Base-by-base conservation (phyloP, 2,329 filamentous ascomycete species). In the Curvularia verruculosa region DNA sequence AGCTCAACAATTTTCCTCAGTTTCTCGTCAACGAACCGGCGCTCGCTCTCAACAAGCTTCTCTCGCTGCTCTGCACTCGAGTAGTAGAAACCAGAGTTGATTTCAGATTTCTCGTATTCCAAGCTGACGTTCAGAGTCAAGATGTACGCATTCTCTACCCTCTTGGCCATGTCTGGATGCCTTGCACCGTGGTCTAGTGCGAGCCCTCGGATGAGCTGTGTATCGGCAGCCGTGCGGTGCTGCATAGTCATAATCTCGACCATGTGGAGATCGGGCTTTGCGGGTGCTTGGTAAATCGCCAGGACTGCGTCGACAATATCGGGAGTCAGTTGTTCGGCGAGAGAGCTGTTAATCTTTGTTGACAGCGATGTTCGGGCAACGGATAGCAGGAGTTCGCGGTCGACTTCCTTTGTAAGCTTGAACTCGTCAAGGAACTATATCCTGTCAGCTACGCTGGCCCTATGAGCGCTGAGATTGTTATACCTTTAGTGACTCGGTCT, bases 231-330 rank as follows among this genome's bases (percentile, higher is more conserved):
- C 50, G 91, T 92, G 68, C 94, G 90, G 82, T 99, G 95, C 82
- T 99, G 95, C 94, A 99, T 98, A 78, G 96, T 98, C 95, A 99
- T 99, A 71, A 99, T 98, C 80, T 99, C 95, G 66, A 99, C 85
- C 95, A 99, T 99, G 83, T 98, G 94, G 73, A 99, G 80, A 80
- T 99, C 95, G 54, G 96, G 96, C 82, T 98, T 98, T 61, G 87
- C 87, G 24, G 91, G 91, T 18, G 91, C 83, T 77, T 92, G 85
- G 82, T 97, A 93, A 77, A 99, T 99, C 64, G 95, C 87, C 55
- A 99, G 87, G 46, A 99, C 95, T 58, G 95, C 91, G 76, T 99
- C 95, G 72, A 98, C 95, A 72, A 99, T 96, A 70, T 92, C 90
- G 56, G 95, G 92, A 0, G 93, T 98, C 60, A 99, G 87, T 76